A percentile compares a stretch with the other conserved stretches of the same genome.
Evolutionary conservation across 495 filamentous ascomycete species (phyloP).

Genomic region (Annulohypoxylon stygium): DNA sequence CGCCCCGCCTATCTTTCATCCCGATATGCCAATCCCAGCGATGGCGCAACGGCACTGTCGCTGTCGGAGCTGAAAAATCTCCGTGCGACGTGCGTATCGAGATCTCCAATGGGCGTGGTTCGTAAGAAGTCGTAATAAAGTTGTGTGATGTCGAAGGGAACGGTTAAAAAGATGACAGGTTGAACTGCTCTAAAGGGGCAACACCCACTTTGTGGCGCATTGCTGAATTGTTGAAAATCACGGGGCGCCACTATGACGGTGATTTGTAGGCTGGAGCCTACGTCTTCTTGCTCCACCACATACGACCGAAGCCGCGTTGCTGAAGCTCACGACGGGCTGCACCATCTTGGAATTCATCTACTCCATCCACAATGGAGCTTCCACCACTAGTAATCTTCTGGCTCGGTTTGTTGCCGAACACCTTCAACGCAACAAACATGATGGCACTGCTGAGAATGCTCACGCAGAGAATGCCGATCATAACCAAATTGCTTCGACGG

Average conservation of each 20-base stretch:
- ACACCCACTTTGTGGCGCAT: conserved; percentile 26
- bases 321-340: conserved; percentile 76
- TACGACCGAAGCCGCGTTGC: conserved; percentile 74
- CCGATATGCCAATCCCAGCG: conserved; percentile 52
- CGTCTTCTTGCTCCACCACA: conserved; percentile 61
- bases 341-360: conserved; percentile 71
- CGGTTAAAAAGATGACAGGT: conserved; percentile 44
- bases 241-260: conserved; percentile 22
- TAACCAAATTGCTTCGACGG: conserved; percentile 84
- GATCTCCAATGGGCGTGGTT: conserved; percentile 35
- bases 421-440: conserved; percentile 74
- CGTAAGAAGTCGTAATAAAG: conserved; percentile 34
- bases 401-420: conserved; percentile 69
- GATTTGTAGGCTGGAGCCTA: conserved; percentile 9
- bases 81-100: conserved; percentile 44
- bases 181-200: conserved; percentile 44
- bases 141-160: conserved; percentile 47
- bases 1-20: conserved; percentile 43
- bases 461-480: conserved; percentile 85
- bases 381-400: conserved; percentile 55
- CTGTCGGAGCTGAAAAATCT: conserved; percentile 50
- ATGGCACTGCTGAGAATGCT: conserved; percentile 78
- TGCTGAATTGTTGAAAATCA: conserved; percentile 48
- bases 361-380: conserved; percentile 58
- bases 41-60: conserved; percentile 62